Percentiles rank a stretch among this genome's conserved stretches.
These are phyloP conservation scores for Plenodomus tracheiphilus DNA, from an alignment of 2,329 filamentous ascomycete species.

Conservation along the genomic window DNA sequence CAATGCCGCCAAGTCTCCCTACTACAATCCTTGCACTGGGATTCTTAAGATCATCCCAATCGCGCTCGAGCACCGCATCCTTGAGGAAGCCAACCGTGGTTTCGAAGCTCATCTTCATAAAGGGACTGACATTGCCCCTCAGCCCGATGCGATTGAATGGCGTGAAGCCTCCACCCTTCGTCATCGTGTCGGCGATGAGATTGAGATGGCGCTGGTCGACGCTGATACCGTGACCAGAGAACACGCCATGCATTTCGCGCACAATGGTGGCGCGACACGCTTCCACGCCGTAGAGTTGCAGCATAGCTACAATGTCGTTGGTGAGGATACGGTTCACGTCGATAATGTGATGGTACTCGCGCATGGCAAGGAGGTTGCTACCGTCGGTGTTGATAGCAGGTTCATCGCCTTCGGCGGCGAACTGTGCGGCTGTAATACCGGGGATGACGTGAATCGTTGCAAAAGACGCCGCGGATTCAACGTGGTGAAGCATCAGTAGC, in stretches of 20 bases:
- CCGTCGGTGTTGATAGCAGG: slow-evolving; percentile 73
- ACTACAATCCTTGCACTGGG: slow-evolving; percentile 89
- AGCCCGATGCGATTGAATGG: slow-evolving; percentile 93
- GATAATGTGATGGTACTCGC: slow-evolving; percentile 81
- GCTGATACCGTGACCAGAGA: slow-evolving; percentile 85
- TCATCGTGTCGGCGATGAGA: slow-evolving; percentile 97
- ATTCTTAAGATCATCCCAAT: slow-evolving; percentile 84
- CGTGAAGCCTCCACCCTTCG: slow-evolving; percentile 83
- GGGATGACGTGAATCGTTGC: slow-evolving; percentile 86
- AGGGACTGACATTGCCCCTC: slow-evolving; percentile 80
- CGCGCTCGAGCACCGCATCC: slow-evolving; percentile 86
- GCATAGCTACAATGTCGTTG: slow-evolving; percentile 88
- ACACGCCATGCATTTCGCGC: slow-evolving; percentile 81
- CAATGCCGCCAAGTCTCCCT: slow-evolving; percentile 78
- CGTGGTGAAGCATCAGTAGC: slow-evolving; percentile 87
- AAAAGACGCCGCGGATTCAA: slow-evolving; percentile 77
- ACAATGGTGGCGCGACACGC: slow-evolving; percentile 87
- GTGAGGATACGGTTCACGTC: slow-evolving; percentile 85
- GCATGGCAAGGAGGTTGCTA: slow-evolving; percentile 89
- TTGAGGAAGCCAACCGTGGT: slow-evolving; percentile 92
- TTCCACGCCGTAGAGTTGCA: slow-evolving; percentile 88
- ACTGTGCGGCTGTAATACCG: slow-evolving; percentile 72
- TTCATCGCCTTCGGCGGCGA: slow-evolving; percentile 54
- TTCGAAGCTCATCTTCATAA: slow-evolving; percentile 99
- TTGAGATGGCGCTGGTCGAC: slow-evolving; percentile 93